Evolutionary conservation across 805 yeast species (phyloP), one percentile per base, ranked within the genome.

Genomic region (Metahyphopichia silvanorum): DNA sequence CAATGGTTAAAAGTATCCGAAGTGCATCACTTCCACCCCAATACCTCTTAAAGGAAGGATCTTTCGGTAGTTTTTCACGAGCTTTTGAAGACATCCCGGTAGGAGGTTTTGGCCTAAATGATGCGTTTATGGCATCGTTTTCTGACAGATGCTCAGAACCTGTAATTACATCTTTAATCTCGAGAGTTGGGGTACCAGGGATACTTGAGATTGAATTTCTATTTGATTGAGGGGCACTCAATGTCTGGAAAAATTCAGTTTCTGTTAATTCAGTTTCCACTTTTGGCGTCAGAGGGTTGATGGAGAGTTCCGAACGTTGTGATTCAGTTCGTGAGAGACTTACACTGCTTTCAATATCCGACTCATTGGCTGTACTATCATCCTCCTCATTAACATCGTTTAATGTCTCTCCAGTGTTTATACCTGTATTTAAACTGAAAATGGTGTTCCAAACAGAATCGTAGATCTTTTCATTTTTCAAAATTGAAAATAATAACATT

Each of bases 41-140:
- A 0, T 75, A 62, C 28, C 63, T 50, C 19, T 63, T 60, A 25
- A 80, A 47, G 3, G 80, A 69, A 3, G 74, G 66, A 38, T 71
- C 71, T 22, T 57, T 55, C 1, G 79, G 76, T 20, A 66, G 55
- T 40, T 81, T 80, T 11, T 75, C 73, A 27, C 66, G 69, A 2
- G 82, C 78, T 31, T 64, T 72, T 12, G 49, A 45, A 0, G 85
- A 74, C 85, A 80, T 77, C 3, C 86, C 86, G 1, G 66, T 53
- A 4, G 82, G 82, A 9, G 66, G 69, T 16, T 52, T 61, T 5
- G 84, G 78, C 33, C 74, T 53, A 31, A 76, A 51, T 4, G 68
- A 62, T 21, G 49, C 56, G 22, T 65, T 69, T 22, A 63, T 59
- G n/a, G 50, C 63, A 16, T 50, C 46, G n/a, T 31, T 22, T 18